Conservation (phyloP, 106 monocot species). For the Agapanthus africanus region DNA sequence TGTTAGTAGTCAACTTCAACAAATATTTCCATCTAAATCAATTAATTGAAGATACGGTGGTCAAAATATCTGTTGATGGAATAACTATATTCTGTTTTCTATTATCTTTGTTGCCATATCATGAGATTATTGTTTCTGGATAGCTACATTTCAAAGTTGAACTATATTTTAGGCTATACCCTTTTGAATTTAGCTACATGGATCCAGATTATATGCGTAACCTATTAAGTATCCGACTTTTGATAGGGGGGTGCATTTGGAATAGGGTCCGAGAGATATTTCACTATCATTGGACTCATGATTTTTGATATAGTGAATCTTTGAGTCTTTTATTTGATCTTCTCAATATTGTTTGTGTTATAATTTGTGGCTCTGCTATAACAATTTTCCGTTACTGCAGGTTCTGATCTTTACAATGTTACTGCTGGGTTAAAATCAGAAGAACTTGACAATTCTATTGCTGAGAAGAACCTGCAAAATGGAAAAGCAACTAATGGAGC, state of each 20-base stretch:
- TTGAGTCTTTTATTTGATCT: too few species aligned
- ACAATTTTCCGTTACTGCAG: background rate
- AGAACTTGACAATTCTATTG: background rate
- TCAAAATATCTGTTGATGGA: background rate
- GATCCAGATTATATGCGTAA: too few species aligned
- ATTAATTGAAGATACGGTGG: background rate
- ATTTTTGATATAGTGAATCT: too few species aligned
- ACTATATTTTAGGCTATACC: background rate
- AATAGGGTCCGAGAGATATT: too few species aligned
- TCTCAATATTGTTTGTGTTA: too few species aligned
- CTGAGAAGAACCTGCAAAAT: constrained; percentile 13
- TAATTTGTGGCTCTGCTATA: background rate
- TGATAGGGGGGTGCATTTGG: too few species aligned
- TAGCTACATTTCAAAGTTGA: background rate
- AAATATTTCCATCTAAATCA: background rate
- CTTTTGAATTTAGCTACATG: too few species aligned
- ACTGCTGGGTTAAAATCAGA: background rate
- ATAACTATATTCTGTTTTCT: background rate
- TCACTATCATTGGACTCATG: too few species aligned
- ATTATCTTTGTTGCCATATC: background rate
- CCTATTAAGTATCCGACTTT: too few species aligned
- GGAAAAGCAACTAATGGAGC: constrained; percentile 8
- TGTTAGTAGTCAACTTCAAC: background rate
- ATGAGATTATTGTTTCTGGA: background rate
- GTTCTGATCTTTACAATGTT: background rate